Evolutionary conservation across 768 basidiomycete species (phyloP).

Genomic region (Panellus pusillus): DNA sequence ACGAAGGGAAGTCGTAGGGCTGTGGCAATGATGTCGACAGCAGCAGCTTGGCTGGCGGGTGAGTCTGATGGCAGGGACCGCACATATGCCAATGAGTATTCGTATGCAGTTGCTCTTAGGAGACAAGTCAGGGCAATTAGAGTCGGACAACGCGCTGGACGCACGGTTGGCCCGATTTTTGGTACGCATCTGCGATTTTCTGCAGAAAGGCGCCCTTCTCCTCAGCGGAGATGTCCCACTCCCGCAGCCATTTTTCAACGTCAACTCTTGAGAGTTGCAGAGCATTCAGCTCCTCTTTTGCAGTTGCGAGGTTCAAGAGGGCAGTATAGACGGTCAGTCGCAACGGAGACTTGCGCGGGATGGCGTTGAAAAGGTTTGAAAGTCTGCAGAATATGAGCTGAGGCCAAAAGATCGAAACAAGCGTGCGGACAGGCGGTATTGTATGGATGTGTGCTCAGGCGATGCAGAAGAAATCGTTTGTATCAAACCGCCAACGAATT

Average conservation of each 20-base stretch:
- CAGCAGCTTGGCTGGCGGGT: constrained; percentile 49
- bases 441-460: constrained; percentile 53
- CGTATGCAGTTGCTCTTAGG: constrained; percentile 58
- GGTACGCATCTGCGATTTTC: constrained; percentile 57
- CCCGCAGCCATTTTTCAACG: constrained; percentile 75
- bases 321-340: constrained; percentile 62
- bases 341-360: constrained; percentile 64
- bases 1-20: constrained; percentile 65
- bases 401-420: constrained; percentile 11
- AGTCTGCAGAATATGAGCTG: constrained; percentile 44
- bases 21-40: constrained; percentile 58
- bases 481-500: constrained; percentile 50
- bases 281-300: constrained; percentile 60
- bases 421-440: constrained; percentile 71
- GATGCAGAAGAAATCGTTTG: constrained; percentile 55
- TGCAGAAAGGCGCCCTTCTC: constrained; percentile 70
- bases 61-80: constrained; percentile 59
- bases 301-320: constrained; percentile 58
- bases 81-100: constrained; percentile 63
- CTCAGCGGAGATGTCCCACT: constrained; percentile 66
- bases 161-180: constrained; percentile 59
- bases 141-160: constrained; percentile 27
- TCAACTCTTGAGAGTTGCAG: constrained; percentile 59
- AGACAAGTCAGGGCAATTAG: constrained; percentile 1
- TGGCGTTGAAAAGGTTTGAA: constrained; percentile 79